Evolutionary conservation across 345 rosid species (phyloP), one percentile per base, ranked within the genome.

Genomic region (Boechera divaricarpa): DNA sequence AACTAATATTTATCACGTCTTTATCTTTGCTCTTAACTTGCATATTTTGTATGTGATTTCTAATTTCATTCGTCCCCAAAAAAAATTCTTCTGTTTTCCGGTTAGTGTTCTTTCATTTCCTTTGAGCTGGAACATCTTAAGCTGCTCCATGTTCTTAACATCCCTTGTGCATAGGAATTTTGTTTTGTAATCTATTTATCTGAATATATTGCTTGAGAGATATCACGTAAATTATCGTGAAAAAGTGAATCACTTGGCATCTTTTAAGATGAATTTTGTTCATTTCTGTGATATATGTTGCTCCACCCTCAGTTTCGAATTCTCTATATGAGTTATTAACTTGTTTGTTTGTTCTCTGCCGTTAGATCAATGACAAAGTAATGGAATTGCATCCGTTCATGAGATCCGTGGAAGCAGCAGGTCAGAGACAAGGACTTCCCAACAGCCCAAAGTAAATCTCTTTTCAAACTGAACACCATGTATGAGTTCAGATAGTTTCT

Each of bases 291-390:
- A 47, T 58, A 57, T 11, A 63, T 45, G 48, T 66, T 56, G 26
- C 42, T 44, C 45, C 47, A 65, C 49, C 24, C 2, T 33, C 51
- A 56, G 12, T 67, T 56, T 10, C 28, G 31, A 75, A 16, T 58
- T 3, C 67, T 49, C 18, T 26, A 48, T 65, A 56, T 31, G 36
- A 65, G 42, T 29, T 42, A 21, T 26, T 63, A 10, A 6, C 64
- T 13, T 53, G 28, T 67, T 54, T 76, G 33, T 67, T 52, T 81
- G 51, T 66, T 41, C 63, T 53, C 44, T 76, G 81, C 62, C 71
- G 53, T 47, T 80, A 94, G 99, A 86, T 91, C 76, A 86, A 78
- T 83, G 80, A 76, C 12, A 88, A 85, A 80, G 87, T 89, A 82
- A 88, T 82, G 87, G 91, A 88, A 78, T 71, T 92, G 78, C 84